Base-by-base conservation (phyloP, 2,329 filamentous ascomycete genomes). In the Fusarium sp. region DNA sequence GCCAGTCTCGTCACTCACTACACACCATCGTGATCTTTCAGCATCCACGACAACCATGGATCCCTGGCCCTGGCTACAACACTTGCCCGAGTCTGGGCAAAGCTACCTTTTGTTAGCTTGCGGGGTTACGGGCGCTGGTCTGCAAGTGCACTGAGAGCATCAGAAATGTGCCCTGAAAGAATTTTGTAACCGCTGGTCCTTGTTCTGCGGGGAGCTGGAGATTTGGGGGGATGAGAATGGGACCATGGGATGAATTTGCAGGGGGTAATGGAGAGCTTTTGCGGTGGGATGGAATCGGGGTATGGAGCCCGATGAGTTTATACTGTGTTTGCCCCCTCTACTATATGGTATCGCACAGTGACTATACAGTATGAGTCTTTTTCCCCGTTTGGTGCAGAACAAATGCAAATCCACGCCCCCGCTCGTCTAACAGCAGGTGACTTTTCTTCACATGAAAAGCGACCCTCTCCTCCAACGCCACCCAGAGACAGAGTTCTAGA, bases 21-120 rank as follows among this genome's bases (percentile, higher is more conserved):
- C 70, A 74, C 64, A 78, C 73, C 77, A 78, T 78, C 77, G 77
- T 78, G 77, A 78, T 74, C 76, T 77, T 70, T 71, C 61, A 51
- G 59, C 60, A 60, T 58, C 61, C 76, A 75, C 61, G 68, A 69
- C 66, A 61, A 72, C 74, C 75, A 68, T 77, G 72, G 64, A 78
- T 74, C 76, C 75, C 69, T 74, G 72, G 60, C 59, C 64, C 60
- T 70, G 67, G 73, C 73, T 65, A 66, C 44, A 60, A 63, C 73
- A 55, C 70, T 73, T 77, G 68, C 64, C 73, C 75, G 60, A 72
- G 71, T 67, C 61, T 57, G 67, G 69, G 36, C 61, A 74, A 61
- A 74, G 75, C 72, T 58, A 73, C 68, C 47, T 50, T 60, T 57
- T 60, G 55, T 20, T 67, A 64, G 73, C 73, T 78, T 78, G 76